A percentile compares a stretch with the other conserved stretches of the same genome.
Conservation (phyloP, 129 eudicot genomes). For the Pittosporum tobira region DNA sequence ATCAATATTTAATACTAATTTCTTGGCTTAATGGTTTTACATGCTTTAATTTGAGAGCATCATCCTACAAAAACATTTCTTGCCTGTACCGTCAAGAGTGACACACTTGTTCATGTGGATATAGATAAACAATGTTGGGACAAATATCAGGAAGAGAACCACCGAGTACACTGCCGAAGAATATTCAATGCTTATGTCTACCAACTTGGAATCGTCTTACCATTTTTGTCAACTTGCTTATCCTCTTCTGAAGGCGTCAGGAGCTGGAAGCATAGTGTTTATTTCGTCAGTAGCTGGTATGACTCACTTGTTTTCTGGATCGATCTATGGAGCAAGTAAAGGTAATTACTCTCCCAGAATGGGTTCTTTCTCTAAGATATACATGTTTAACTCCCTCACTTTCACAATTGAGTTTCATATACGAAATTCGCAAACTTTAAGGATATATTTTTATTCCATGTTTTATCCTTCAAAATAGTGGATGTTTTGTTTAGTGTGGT, state of each 20-base stretch:
- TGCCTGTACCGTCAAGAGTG: constrained; percentile 2
- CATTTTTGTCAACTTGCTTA: constrained; percentile 70
- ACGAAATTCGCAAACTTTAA: too few species aligned
- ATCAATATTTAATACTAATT: neutral
- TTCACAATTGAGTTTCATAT: too few species aligned
- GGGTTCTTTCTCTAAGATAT: neutral
- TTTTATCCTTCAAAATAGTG: too few species aligned
- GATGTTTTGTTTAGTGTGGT: too few species aligned
- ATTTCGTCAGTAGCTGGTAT: constrained; percentile 79
- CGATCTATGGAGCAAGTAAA: constrained; percentile 72
- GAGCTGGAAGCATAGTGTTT: constrained; percentile 59
- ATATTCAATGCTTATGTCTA: constrained; percentile 50
- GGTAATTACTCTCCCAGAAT: constrained; percentile 24
- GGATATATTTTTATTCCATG: too few species aligned
- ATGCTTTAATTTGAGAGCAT: too few species aligned
- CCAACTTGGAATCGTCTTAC: constrained; percentile 75
- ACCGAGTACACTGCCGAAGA: constrained; percentile 57
- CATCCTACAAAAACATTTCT: neutral
- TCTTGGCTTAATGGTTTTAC: neutral
- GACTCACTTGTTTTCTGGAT: constrained; percentile 36
- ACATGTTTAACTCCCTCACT: too few species aligned
- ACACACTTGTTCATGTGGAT: neutral
- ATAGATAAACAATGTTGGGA: constrained; percentile 80
- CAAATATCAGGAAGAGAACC: constrained; percentile 48
- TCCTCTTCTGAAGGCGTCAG: constrained; percentile 69